Evolutionary conservation across 2,329 filamentous ascomycete species (phyloP).

Genomic region (Ophiocordyceps camponoti-leonardi): DNA sequence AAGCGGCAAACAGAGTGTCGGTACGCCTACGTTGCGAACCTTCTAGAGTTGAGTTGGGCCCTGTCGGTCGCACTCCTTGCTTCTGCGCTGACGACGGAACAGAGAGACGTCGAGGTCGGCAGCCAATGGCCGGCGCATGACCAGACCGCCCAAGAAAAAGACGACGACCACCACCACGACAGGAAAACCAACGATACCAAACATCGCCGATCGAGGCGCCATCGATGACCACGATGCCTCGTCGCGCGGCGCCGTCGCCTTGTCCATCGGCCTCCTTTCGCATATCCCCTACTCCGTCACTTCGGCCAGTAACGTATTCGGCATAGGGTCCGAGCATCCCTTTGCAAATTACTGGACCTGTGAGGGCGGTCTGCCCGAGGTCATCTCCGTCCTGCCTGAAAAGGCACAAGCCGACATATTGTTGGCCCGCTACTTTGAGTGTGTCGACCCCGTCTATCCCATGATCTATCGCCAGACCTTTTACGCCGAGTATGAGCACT

Average conservation of each 20-base stretch:
- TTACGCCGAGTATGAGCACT: slow-evolving; percentile 62
- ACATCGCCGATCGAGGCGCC: slow-evolving; percentile 36
- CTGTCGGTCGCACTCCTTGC: not conserved
- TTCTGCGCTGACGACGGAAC: not conserved
- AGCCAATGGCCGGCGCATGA: slow-evolving; percentile 36
- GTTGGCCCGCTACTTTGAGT: slow-evolving; percentile 45
- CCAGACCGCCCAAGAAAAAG: slow-evolving; percentile 39
- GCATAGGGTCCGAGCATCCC: slow-evolving; percentile 62
- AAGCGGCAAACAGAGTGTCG: slow-evolving; percentile 61
- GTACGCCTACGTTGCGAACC: slow-evolving; percentile 61
- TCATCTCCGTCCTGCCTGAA: slow-evolving; percentile 57
- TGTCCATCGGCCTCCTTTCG: slow-evolving; percentile 47
- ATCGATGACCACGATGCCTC: slow-evolving; percentile 23
- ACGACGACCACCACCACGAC: slow-evolving; percentile 10
- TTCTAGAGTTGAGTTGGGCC: slow-evolving; percentile 48
- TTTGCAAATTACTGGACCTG: slow-evolving; percentile 80
- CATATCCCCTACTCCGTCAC: slow-evolving; percentile 56
- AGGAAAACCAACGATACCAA: slow-evolving; percentile 27
- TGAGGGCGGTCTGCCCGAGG: slow-evolving; percentile 56
- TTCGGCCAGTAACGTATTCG: slow-evolving; percentile 61
- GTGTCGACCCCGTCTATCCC: slow-evolving; percentile 65
- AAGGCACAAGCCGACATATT: slow-evolving; percentile 62
- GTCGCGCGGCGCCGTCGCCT: slow-evolving; percentile 33
- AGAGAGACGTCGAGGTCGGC: slow-evolving; percentile 41
- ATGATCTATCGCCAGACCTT: slow-evolving; percentile 64